These are phyloP conservation scores for Eimeria praecox DNA, from an alignment of 169 alveolate species.

Conservation along the genomic window DNA sequence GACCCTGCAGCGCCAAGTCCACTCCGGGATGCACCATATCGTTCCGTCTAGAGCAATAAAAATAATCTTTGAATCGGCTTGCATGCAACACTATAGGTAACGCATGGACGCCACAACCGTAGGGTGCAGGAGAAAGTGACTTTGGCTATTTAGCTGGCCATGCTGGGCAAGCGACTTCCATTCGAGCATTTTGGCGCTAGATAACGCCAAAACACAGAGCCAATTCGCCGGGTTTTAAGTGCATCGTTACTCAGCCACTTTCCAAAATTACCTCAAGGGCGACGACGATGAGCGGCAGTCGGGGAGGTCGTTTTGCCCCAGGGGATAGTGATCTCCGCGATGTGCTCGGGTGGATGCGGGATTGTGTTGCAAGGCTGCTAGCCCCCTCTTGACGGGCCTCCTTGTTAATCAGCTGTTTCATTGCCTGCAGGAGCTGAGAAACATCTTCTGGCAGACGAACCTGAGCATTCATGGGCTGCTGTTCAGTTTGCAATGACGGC, in stretches of 20 bases:
- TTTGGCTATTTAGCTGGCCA: not conserved
- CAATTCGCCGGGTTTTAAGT: not conserved
- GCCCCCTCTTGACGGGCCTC: not conserved
- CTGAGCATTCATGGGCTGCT: not conserved
- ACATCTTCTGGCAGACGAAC: conserved; percentile 49
- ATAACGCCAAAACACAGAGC: not conserved
- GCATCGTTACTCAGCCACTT: not conserved
- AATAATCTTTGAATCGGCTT: not conserved
- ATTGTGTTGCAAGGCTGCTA: not conserved
- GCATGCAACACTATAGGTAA: not conserved
- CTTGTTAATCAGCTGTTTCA: conserved; percentile 26
- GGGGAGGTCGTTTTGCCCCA: not conserved
- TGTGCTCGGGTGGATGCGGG: not conserved
- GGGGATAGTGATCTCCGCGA: not conserved
- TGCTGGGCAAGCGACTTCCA: not conserved
- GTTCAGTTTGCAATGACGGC: not conserved
- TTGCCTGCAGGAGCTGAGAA: conserved; percentile 10
- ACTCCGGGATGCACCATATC: not conserved
- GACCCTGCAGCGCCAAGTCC: conserved; percentile 33
- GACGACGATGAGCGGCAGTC: conserved; percentile 23
- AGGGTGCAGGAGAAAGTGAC: not conserved
- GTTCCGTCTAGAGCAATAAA: not conserved
- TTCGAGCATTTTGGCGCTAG: not conserved
- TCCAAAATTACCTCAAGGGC: not conserved
- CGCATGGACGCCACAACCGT: not conserved